Conservation (phyloP, 345 rosid genomes). For the Hibiscus tridactylites region DNA sequence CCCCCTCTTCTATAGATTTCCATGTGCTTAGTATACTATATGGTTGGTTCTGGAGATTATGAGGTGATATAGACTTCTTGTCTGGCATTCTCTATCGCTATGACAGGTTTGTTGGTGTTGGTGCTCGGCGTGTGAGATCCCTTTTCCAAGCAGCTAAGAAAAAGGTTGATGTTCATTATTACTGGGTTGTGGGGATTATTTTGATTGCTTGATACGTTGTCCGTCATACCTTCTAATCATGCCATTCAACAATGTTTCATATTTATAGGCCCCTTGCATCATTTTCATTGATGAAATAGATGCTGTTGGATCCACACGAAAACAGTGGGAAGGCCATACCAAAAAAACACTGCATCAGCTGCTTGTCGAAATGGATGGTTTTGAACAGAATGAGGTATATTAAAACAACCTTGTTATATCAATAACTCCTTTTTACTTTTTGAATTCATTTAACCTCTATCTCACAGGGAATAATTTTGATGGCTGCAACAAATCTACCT, state of each 20-base stretch:
- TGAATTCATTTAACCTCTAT: conserved; percentile 10
- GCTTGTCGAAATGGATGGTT: conserved; percentile 99
- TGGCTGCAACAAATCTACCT: conserved; percentile 99
- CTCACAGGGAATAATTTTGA: conserved; percentile 81
- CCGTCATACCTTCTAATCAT: not conserved
- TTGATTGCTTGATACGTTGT: not conserved
- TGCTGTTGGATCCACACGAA: conserved; percentile 95
- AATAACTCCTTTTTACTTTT: not conserved
- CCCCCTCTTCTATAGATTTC: not conserved
- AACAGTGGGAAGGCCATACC: conserved; percentile 99
- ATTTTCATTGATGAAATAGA: conserved; percentile 98
- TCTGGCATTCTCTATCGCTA: conserved; percentile 8
- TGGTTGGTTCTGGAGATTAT: not conserved
- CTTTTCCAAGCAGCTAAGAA: conserved; percentile 11
- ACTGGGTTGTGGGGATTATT: not conserved
- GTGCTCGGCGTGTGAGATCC: conserved; percentile 11
- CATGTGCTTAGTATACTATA: not conserved
- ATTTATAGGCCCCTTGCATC: conserved; percentile 72
- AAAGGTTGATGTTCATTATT: conserved; percentile 4
- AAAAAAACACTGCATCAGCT: conserved; percentile 96
- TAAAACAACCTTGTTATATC: not conserved
- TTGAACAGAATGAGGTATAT: conserved; percentile 91
- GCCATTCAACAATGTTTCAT: not conserved
- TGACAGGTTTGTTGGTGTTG: conserved; percentile 94
- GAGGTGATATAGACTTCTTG: not conserved